phyloP scores from a whole-genome alignment of 73 alveolate genomes.

The Symbiodinium natans region DNA sequence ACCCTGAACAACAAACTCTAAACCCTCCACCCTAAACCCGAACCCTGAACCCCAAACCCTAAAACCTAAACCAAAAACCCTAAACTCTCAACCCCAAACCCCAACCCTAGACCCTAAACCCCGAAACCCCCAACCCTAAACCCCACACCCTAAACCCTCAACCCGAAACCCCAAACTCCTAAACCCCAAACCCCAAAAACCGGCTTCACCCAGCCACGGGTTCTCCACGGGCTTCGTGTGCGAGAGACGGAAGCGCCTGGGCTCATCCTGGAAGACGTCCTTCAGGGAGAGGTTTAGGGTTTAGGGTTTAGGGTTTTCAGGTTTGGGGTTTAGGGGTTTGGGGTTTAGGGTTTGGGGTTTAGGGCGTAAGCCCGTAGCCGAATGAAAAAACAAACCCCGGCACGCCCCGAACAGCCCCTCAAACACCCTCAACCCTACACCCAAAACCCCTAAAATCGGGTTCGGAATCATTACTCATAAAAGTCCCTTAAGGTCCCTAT shows the following conservation, averaged over 20 bases:
- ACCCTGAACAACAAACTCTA: neutral
- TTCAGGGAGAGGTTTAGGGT: neutral
- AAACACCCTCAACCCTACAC: neutral
- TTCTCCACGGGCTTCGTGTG: constrained; percentile 1
- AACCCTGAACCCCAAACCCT: neutral
- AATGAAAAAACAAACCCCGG: no score
- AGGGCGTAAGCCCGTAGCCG: no score
- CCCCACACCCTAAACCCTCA: neutral
- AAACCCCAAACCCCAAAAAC: neutral
- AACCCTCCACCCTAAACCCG: neutral
- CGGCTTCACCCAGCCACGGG: neutral
- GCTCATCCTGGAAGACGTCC: constrained; percentile 32
- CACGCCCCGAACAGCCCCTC: neutral
- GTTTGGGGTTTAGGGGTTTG: no score
- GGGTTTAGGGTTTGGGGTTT: no score
- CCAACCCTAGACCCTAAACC: neutral
- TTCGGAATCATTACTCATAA: neutral
- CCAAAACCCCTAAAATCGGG: neutral
- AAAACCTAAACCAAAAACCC: neutral
- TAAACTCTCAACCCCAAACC: no score
- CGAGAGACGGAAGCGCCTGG: constrained; percentile 30
- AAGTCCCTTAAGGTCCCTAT: neutral
- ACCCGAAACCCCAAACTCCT: neutral
- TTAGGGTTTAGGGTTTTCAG: no score
- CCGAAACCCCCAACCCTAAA: neutral